Evolutionary conservation across 192 early-diverging fungal genomes (phyloP), one percentile per base, ranked within the genome.

Genomic region (Spizellomyces punctatus): DNA sequence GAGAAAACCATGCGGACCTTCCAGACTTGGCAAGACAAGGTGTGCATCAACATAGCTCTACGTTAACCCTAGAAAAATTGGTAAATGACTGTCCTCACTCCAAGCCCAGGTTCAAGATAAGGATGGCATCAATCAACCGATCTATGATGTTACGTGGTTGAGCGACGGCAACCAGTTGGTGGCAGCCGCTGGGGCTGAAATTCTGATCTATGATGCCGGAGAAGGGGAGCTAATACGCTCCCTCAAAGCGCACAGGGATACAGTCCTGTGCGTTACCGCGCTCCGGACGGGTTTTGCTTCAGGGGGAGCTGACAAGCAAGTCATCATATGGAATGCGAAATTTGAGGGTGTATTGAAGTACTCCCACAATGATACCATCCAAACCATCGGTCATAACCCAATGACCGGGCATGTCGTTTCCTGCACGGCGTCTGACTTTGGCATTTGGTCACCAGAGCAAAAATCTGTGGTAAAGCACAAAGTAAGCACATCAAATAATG

Each of bases 261-360:
- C 64, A 46, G 81, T 88, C 27, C 58, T 77, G 63, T 76, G 57
- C 45, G 36, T 74, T 16, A 63, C 67, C 43, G 22, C 27, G 1
- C 54, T 80, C 44, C 64, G 74, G 12, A 76, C 67, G 8, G 72
- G 83, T 8, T 86, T 87, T 70, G 87, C 82, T 10, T 83, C 85
- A 14, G 87, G 85, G 0, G 85, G 85, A 10, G 83, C 85, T 6
- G 87, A 88, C 69, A 88, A 88, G 66, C 79, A 82, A 65, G 87
- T 88, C 46, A 78, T 88, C 45, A 87, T 88, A 5, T 88, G 87
- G 87, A 83, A 74, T 61, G 54, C 68, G 55, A 81, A 78, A 48
- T 66, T 78, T 46, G 83, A 88, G 50, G 84, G 82, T 2, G 75
- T 85, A 42, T 52, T 88, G 45, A 88, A 88, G 62, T 88, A 86